Percentiles rank a stretch among this genome's conserved stretches.
These are phyloP conservation scores for Dactylellina haptotyla DNA, from an alignment of 2,329 filamentous ascomycete species.

Conservation along the genomic window DNA sequence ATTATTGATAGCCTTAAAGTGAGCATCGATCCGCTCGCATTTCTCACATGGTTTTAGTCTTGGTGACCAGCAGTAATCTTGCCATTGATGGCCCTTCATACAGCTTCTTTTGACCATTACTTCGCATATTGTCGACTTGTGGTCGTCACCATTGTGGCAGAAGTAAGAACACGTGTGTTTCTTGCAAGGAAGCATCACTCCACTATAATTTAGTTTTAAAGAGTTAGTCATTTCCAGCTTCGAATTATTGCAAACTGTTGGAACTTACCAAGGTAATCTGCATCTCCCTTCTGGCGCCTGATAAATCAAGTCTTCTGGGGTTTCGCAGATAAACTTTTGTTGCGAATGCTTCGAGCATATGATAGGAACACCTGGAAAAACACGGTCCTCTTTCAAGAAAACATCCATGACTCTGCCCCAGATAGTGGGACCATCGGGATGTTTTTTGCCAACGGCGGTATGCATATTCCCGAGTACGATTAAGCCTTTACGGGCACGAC, in stretches of 20 bases:
- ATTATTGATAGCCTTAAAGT: conserved; percentile 64
- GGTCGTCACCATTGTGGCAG: conserved; percentile 73
- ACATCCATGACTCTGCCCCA: conserved; percentile 69
- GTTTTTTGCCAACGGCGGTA: conserved; percentile 68
- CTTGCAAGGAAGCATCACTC: conserved; percentile 67
- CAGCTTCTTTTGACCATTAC: conserved; percentile 64
- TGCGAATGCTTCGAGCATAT: conserved; percentile 71
- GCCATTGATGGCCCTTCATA: conserved; percentile 66
- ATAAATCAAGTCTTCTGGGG: conserved; percentile 69
- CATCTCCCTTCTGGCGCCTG: conserved; percentile 78
- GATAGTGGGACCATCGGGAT: conserved; percentile 69
- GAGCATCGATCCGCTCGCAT: conserved; percentile 63
- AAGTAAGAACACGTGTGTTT: conserved; percentile 69
- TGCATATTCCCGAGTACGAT: conserved; percentile 76
- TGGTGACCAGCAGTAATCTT: conserved; percentile 66
- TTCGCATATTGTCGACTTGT: conserved; percentile 69
- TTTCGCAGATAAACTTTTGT: conserved; percentile 64
- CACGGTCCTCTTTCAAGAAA: conserved; percentile 61
- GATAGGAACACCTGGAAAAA: conserved; percentile 72
- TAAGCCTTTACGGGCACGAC: conserved; percentile 72
- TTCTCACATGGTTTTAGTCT: conserved; percentile 62
- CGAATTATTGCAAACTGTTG: not conserved
- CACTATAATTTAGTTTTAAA: conserved; percentile 61
- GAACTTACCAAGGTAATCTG: conserved; percentile 69
- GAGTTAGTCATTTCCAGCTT: not conserved